phyloP scores from a whole-genome alignment of 129 eudicot genomes.

The Calendula officinalis region DNA sequence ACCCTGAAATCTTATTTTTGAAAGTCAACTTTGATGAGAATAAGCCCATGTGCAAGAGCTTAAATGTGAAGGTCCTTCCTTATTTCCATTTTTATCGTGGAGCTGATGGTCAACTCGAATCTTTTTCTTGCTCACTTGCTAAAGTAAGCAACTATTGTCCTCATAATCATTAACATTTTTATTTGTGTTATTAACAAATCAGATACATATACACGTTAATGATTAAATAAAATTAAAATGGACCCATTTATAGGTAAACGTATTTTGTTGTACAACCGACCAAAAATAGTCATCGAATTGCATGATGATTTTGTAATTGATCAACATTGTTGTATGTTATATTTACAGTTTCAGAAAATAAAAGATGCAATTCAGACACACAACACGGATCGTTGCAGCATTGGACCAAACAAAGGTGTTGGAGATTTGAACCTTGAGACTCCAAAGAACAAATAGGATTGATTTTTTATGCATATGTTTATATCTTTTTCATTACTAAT shows the following conservation, averaged over 20 bases:
- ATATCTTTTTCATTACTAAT: constrained; percentile 20
- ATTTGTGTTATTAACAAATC: constrained; percentile 1
- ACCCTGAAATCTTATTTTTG: constrained; percentile 81
- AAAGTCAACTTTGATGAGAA: constrained; percentile 94
- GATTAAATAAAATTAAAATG: neutral
- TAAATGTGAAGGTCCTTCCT: constrained; percentile 97
- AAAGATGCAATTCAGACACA: constrained; percentile 83
- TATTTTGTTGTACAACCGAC: neutral
- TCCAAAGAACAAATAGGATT: constrained; percentile 39
- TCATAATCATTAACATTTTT: neutral
- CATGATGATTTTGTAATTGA: neutral
- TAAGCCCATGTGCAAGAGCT: constrained; percentile 90
- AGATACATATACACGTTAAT: neutral
- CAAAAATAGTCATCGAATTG: neutral
- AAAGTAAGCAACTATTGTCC: constrained; percentile 52
- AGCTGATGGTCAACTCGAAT: constrained; percentile 84
- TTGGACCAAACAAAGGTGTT: constrained; percentile 69
- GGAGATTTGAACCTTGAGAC: constrained; percentile 65
- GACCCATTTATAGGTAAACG: neutral
- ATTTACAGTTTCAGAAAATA: constrained; percentile 82
- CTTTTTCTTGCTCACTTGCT: constrained; percentile 91
- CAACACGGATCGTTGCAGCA: constrained; percentile 82
- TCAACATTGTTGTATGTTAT: neutral
- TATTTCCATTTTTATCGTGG: constrained; percentile 96
- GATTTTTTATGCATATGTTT: constrained; percentile 11